Percentiles rank a stretch among this genome's conserved stretches.
Conservation (phyloP, 176 grass and related monocot species). For the Triticum turgidum region DNA sequence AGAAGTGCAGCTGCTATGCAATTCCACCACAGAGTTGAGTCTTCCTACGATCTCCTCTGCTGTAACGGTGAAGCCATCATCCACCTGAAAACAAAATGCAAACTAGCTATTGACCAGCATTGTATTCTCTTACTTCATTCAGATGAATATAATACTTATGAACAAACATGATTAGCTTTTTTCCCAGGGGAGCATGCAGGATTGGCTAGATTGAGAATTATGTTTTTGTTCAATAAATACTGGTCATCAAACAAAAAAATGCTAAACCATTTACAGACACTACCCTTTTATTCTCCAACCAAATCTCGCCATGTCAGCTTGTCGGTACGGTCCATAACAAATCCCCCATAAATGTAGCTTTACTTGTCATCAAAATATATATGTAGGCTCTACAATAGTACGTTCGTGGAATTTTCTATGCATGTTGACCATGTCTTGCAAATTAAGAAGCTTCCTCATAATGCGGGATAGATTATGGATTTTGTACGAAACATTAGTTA, state of each 20-base stretch:
- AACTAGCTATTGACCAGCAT: no score
- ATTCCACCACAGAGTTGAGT: slow-evolving; percentile 5
- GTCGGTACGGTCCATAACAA: no score
- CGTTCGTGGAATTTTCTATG: not conserved
- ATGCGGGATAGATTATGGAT: not conserved
- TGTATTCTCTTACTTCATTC: no score
- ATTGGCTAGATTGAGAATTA: not conserved
- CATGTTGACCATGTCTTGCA: not conserved
- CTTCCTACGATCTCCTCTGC: slow-evolving; percentile 41
- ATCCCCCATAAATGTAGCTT: no score
- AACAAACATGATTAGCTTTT: not conserved
- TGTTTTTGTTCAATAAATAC: not conserved
- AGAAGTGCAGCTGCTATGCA: not conserved
- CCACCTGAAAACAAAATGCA: slow-evolving; percentile 22
- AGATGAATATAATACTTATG: no score
- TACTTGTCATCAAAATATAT: not conserved
- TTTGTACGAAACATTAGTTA: not conserved
- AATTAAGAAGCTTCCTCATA: not conserved
- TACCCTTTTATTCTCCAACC: no score
- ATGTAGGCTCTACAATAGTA: not conserved
- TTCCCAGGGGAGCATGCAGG: not conserved
- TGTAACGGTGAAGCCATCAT: slow-evolving; percentile 18
- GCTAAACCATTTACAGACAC: no score
- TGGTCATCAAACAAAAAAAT: no score
- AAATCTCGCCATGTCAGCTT: no score